Evolutionary conservation across 2,329 filamentous ascomycete species (phyloP).

Genomic region (Paraphoma chrysanthemicola): DNA sequence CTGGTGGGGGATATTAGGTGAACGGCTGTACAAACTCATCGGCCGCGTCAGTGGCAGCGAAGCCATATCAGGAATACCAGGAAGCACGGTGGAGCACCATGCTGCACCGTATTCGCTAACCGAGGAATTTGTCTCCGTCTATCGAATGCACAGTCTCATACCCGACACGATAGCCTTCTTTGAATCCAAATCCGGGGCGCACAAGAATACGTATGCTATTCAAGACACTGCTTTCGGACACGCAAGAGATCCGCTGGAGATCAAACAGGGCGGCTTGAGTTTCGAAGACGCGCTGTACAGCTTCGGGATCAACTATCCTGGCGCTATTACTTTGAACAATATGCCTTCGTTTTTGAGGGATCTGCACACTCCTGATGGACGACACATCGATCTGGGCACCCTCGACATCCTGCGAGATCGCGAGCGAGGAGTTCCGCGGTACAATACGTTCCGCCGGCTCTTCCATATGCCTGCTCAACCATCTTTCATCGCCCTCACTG

Average conservation of each 20-base stretch:
- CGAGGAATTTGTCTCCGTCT: slow-evolving; percentile 56
- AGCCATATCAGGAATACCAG: slow-evolving; percentile 50
- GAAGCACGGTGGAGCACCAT: slow-evolving; percentile 48
- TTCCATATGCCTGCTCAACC: slow-evolving; percentile 48
- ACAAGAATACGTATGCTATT: slow-evolving; percentile 32
- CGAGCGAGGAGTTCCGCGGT: slow-evolving; percentile 56
- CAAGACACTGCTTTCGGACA: slow-evolving; percentile 37
- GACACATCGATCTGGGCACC: slow-evolving; percentile 53
- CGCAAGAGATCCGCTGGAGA: slow-evolving; percentile 38
- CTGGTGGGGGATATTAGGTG: slow-evolving; percentile 56
- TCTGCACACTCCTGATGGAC: slow-evolving; percentile 51
- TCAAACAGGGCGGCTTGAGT: slow-evolving; percentile 8
- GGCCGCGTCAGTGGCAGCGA: slow-evolving; percentile 52
- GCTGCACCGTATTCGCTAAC: slow-evolving; percentile 52
- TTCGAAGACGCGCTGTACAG: slow-evolving; percentile 48
- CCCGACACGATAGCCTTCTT: slow-evolving; percentile 51
- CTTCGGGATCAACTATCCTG: slow-evolving; percentile 58
- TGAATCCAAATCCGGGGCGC: slow-evolving; percentile 29
- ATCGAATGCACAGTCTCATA: slow-evolving; percentile 53
- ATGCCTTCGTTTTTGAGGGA: slow-evolving; percentile 52
- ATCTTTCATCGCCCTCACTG: slow-evolving; percentile 52
- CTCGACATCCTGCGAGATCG: slow-evolving; percentile 57
- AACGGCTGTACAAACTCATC: slow-evolving; percentile 50
- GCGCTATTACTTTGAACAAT: slow-evolving; percentile 53
- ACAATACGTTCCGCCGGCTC: slow-evolving; percentile 55